phyloP scores from a whole-genome alignment of 169 alveolate genomes.

The Babesia sp. region DNA sequence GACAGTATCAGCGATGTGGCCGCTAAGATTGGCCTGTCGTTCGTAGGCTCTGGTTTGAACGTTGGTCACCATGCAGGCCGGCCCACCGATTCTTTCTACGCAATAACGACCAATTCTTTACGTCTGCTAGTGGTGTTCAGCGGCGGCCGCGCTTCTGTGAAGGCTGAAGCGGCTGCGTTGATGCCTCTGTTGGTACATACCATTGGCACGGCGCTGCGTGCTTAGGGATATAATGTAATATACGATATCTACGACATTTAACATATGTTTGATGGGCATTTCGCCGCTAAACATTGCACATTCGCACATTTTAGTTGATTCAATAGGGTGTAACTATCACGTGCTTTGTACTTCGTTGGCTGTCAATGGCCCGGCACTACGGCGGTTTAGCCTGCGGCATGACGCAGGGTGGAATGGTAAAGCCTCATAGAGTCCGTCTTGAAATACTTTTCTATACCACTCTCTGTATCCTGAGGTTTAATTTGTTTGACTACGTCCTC shows the following conservation, averaged over 20 bases:
- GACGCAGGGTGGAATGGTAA: constrained; percentile 40
- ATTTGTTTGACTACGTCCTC: constrained; percentile 36
- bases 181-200: constrained; percentile 48
- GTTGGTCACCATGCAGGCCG: constrained; percentile 9
- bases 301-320: background rate
- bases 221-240: background rate
- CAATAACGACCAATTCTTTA: constrained; percentile 60
- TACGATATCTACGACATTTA: background rate
- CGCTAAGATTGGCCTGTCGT: constrained; percentile 12
- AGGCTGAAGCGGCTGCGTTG: constrained; percentile 61
- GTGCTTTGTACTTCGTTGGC: too few species aligned
- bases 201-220: constrained; percentile 30
- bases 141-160: constrained; percentile 19
- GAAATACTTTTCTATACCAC: constrained; percentile 44
- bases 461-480: constrained; percentile 7
- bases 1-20: background rate
- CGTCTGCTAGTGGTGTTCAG: constrained; percentile 26
- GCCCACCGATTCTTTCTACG: constrained; percentile 34
- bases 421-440: constrained; percentile 40
- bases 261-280: background rate
- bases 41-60: constrained; percentile 33
- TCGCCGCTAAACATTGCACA: background rate
- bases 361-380: background rate
- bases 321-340: too few species aligned
- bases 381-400: background rate